phyloP scores from a whole-genome alignment of 1,139 yeast genomes.

The Nakaseomyces uthaithaninus region DNA sequence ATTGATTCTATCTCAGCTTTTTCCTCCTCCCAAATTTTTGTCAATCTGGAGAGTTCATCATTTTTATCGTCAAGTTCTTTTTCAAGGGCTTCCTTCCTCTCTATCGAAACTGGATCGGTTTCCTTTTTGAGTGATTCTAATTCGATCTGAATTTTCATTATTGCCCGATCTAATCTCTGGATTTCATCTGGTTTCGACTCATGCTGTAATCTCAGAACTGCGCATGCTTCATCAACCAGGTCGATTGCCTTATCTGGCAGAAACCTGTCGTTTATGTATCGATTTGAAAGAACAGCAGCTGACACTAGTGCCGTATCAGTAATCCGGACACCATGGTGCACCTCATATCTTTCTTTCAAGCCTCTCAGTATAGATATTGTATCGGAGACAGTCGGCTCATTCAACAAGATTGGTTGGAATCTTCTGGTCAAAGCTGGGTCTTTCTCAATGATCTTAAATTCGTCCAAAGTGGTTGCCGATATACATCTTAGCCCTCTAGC shows the following conservation, averaged over 20 bases:
- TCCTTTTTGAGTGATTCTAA: constrained; percentile 88
- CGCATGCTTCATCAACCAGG: constrained; percentile 94
- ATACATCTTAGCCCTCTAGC: constrained; percentile 94
- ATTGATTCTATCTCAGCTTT: constrained; percentile 64
- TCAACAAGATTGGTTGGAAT: constrained; percentile 79
- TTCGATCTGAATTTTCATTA: constrained; percentile 93
- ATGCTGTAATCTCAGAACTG: constrained; percentile 86
- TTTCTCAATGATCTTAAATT: constrained; percentile 82
- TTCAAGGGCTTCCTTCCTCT: constrained; percentile 59
- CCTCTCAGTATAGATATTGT: constrained; percentile 90
- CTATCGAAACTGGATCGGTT: constrained; percentile 74
- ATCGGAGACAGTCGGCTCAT: constrained; percentile 89
- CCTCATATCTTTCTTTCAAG: constrained; percentile 86
- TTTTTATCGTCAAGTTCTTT: constrained; percentile 55
- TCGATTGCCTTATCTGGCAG: constrained; percentile 96
- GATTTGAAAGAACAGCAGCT: constrained; percentile 81
- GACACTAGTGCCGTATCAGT: constrained; percentile 89
- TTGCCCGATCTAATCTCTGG: constrained; percentile 76
- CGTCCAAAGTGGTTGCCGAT: constrained; percentile 92
- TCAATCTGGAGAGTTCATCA: constrained; percentile 58
- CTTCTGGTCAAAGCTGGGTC: constrained; percentile 90
- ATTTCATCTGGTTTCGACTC: constrained; percentile 96
- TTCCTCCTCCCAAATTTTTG: constrained; percentile 82
- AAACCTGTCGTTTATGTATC: constrained; percentile 86
- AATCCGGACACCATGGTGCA: constrained; percentile 96